Conservation (phyloP, 225 moss, liverwort and hornwort genomes). For the Anthoceros angustus region DNA sequence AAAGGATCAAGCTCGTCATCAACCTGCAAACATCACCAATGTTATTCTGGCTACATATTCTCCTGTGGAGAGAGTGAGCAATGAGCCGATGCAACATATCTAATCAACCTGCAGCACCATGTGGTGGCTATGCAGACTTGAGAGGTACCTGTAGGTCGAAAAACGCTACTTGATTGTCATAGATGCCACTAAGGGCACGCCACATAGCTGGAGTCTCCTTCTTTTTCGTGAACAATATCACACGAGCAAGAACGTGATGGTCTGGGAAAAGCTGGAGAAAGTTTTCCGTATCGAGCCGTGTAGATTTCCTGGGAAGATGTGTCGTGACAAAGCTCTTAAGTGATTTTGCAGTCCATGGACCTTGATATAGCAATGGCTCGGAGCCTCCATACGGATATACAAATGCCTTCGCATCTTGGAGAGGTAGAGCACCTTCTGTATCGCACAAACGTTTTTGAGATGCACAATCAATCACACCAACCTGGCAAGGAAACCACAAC, state of each 20-base stretch:
- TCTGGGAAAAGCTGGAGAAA: slow-evolving; percentile 33
- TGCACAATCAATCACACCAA: slow-evolving; percentile 63
- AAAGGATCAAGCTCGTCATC: slow-evolving; percentile 31
- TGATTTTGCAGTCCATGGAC: slow-evolving; percentile 57
- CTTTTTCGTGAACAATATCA: slow-evolving; percentile 49
- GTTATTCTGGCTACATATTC: not conserved
- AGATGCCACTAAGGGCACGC: slow-evolving; percentile 50
- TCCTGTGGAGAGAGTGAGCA: slow-evolving; percentile 9
- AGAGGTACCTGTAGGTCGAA: slow-evolving; percentile 43
- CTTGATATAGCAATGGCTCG: slow-evolving; percentile 26
- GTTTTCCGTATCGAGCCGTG: slow-evolving; percentile 44
- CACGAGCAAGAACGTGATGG: slow-evolving; percentile 38
- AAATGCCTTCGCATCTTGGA: slow-evolving; percentile 25
- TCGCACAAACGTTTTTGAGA: slow-evolving; percentile 38
- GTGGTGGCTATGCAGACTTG: not conserved
- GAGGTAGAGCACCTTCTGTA: slow-evolving; percentile 35
- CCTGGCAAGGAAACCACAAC: slow-evolving; percentile 44
- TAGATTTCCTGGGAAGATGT: slow-evolving; percentile 39
- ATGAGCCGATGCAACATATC: slow-evolving; percentile 11
- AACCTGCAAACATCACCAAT: slow-evolving; percentile 13
- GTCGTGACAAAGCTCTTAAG: slow-evolving; percentile 34
- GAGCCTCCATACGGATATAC: slow-evolving; percentile 35
- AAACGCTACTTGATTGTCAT: slow-evolving; percentile 45
- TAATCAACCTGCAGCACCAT: slow-evolving; percentile 15
- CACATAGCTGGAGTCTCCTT: slow-evolving; percentile 56